Evolutionary conservation across 257 asterid genomes (phyloP), one percentile per base, ranked within the genome.

Genomic region (Anisodus acutangulus): DNA sequence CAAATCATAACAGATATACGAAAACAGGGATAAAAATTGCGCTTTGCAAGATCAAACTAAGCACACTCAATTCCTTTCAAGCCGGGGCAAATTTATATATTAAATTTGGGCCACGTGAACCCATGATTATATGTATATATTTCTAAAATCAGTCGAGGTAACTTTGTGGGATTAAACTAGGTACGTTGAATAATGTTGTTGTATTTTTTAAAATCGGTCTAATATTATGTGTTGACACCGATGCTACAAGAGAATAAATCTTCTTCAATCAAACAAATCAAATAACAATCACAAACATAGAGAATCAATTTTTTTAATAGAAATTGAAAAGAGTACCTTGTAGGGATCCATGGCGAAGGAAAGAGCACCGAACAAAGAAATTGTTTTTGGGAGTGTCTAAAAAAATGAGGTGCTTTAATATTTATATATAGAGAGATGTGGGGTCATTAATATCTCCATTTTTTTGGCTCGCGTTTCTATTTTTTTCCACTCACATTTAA

Each of bases 301-400:
- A 71, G 10, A 19, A 59, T 11, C 12, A 72, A 72, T 1, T 47
- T 4, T 43, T 15, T 37, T 45, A 22, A 9, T 31, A 31, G 35
- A 31, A 31, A 31, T 31, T 31, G 35, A 1, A 26, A 26, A 66
- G 3, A 22, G 19, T 58, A 93, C 97, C 95, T 89, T 93, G 93
- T 89, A 92, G 0, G 97, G 95, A 93, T 93, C 97, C 97, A 93
- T 93, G 84, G 83, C 3, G 31, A 17, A 62, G 19, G 43, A 62
- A 4, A 19, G 49, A 3, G 51, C 62, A 60, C 11, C 0, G 16
- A 80, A 41, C 16, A 80, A 39, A 31, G 22, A 80, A 43, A 9
- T 2, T 41, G 31, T 31, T 31, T 31, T 1, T 31, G 35, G 35
- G 35, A 31, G 35, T 31, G 35, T 74, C 6, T 49, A 5, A 11